Conservation (phyloP, 208 protist species). For the Novymonas esmeraldas region DNA sequence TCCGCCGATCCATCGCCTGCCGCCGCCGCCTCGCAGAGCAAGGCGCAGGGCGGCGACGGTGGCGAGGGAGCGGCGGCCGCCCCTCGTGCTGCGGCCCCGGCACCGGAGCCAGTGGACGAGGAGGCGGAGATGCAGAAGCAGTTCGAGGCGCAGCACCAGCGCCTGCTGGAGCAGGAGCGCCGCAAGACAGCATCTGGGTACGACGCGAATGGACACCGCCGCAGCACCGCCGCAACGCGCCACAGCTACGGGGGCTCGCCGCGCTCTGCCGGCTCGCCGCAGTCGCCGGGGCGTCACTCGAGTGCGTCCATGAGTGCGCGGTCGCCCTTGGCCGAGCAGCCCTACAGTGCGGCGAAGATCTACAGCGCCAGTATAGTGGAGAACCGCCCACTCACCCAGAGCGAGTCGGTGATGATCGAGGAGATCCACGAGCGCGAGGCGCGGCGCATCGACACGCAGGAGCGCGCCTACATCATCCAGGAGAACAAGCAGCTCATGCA, state of each 20-base stretch:
- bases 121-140: constrained; percentile 33
- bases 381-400: constrained; percentile 39
- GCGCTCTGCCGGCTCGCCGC: constrained; percentile 14
- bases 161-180: constrained; percentile 30
- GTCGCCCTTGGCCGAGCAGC: constrained; percentile 7
- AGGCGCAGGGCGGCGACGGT: background rate
- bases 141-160: constrained; percentile 40
- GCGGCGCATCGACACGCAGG: constrained; percentile 35
- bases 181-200: constrained; percentile 27
- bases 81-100: constrained; percentile 5
- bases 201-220: constrained; percentile 13
- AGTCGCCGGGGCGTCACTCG: constrained; percentile 21
- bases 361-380: constrained; percentile 46
- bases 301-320: constrained; percentile 12
- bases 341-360: constrained; percentile 49
- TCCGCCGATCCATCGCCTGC: background rate
- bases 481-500: constrained; percentile 42
- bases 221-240: constrained; percentile 2
- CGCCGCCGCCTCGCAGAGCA: background rate
- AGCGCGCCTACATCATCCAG: constrained; percentile 36
- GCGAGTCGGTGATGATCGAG: constrained; percentile 44
- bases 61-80: background rate
- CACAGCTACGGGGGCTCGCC: constrained; percentile 27
- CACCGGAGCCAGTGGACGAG: constrained; percentile 18
- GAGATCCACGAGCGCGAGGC: constrained; percentile 70